A percentile compares a stretch with the other conserved stretches of the same genome.
Evolutionary conservation across 78 protist genomes (phyloP).

Genomic region (Paratrimastix pyriformis): DNA sequence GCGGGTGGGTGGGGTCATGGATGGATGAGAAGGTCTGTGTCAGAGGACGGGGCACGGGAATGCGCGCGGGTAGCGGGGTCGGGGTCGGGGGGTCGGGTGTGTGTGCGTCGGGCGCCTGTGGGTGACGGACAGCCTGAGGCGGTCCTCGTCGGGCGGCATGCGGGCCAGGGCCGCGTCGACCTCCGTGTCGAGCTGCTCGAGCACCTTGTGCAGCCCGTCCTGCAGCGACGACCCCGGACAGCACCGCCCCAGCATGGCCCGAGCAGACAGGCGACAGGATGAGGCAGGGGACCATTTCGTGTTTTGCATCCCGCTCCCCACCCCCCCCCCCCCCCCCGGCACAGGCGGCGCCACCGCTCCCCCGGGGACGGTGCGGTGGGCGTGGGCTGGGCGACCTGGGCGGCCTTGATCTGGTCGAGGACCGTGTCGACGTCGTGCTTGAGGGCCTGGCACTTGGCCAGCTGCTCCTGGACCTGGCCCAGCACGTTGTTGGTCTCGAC

Average conservation of each 20-base stretch:
- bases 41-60: no score
- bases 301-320: no score
- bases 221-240: background rate
- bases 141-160: background rate
- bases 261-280: background rate
- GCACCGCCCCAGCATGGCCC: background rate
- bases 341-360: no score
- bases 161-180: background rate
- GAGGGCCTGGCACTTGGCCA: background rate
- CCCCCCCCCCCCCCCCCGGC: no score
- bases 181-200: background rate
- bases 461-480: background rate
- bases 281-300: no score
- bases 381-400: background rate
- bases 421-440: background rate
- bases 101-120: no score
- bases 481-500: background rate
- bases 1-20: no score
- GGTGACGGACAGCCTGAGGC: no score
- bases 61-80: no score
- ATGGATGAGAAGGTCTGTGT: no score
- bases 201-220: background rate
- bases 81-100: no score
- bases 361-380: no score
- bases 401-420: background rate